Conservation (phyloP, 345 rosid genomes). For the Kernera saxatilis region DNA sequence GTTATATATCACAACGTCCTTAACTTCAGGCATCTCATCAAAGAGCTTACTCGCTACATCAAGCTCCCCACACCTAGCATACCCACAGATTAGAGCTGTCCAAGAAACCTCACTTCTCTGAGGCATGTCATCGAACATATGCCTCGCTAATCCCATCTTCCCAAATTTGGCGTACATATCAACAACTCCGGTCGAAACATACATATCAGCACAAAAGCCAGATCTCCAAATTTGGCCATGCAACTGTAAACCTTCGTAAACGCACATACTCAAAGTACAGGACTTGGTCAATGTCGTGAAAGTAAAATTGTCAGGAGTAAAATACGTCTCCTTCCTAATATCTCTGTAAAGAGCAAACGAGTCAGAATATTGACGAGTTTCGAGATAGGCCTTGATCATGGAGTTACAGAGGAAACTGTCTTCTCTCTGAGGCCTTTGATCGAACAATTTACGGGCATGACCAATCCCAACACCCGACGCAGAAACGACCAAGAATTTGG, state of each 20-base stretch:
- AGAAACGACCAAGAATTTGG: constrained; percentile 45
- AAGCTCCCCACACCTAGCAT: constrained; percentile 46
- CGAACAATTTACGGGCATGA: constrained; percentile 60
- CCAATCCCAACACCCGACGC: constrained; percentile 31
- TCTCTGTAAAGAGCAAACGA: constrained; percentile 46
- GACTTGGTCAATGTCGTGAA: constrained; percentile 54
- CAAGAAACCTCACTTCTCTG: constrained; percentile 58
- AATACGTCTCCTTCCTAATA: constrained; percentile 41
- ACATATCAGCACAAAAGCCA: constrained; percentile 56
- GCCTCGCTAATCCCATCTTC: constrained; percentile 37
- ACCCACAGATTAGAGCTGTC: constrained; percentile 72
- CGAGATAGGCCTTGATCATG: constrained; percentile 59
- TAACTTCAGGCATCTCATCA: constrained; percentile 46
- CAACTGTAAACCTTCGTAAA: constrained; percentile 49
- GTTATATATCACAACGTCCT: constrained; percentile 50
- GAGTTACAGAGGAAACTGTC: constrained; percentile 61
- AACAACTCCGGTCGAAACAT: constrained; percentile 58
- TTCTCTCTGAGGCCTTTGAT: constrained; percentile 41
- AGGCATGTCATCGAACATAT: constrained; percentile 61
- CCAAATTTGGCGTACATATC: constrained; percentile 69
- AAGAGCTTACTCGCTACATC: constrained; percentile 44
- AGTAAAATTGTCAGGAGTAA: constrained; percentile 54
- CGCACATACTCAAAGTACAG: constrained; percentile 34
- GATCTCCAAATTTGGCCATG: constrained; percentile 46
- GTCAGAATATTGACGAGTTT: constrained; percentile 32